A percentile compares a stretch with the other conserved stretches of the same genome.
Evolutionary conservation across 2,329 filamentous ascomycete genomes (phyloP).

Genomic region (Aspergillus sp.): DNA sequence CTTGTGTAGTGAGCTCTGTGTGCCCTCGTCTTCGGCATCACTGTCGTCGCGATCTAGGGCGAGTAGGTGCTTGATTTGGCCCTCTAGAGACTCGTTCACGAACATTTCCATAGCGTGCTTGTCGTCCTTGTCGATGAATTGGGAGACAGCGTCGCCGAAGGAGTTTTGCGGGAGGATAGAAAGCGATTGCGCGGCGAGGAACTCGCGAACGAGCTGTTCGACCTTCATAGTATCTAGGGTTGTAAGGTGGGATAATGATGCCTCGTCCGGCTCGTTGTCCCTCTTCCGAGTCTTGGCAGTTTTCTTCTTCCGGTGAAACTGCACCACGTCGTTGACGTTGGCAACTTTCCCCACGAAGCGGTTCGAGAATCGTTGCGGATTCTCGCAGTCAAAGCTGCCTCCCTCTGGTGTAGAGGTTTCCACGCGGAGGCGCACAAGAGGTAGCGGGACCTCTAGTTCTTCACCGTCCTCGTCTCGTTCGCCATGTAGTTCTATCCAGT

Average conservation of each 20-base stretch:
- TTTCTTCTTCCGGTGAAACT: constrained; percentile 90
- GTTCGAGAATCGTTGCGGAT: constrained; percentile 94
- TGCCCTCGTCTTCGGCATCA: constrained; percentile 67
- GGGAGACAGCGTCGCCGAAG: constrained; percentile 88
- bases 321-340: constrained; percentile 90
- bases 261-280: constrained; percentile 64
- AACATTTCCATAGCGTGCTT: constrained; percentile 88
- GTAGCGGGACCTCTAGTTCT: constrained; percentile 70
- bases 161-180: constrained; percentile 91
- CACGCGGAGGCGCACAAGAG: constrained; percentile 85
- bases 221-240: constrained; percentile 80
- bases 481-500: constrained; percentile 81
- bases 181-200: constrained; percentile 81
- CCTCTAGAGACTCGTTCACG: constrained; percentile 71
- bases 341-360: constrained; percentile 88
- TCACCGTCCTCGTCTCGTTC: constrained; percentile 61
- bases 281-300: constrained; percentile 53
- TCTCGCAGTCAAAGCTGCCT: constrained; percentile 86
- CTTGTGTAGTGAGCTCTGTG: constrained; percentile 69
- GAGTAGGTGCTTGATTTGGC: constrained; percentile 72
- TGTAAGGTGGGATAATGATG: constrained; percentile 63
- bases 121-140: constrained; percentile 95
- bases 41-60: constrained; percentile 67
- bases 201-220: constrained; percentile 85
- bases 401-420: constrained; percentile 87